These are phyloP conservation scores for Wallacemonas sp. DNA, from an alignment of 208 protist genomes.

Conservation along the genomic window DNA sequence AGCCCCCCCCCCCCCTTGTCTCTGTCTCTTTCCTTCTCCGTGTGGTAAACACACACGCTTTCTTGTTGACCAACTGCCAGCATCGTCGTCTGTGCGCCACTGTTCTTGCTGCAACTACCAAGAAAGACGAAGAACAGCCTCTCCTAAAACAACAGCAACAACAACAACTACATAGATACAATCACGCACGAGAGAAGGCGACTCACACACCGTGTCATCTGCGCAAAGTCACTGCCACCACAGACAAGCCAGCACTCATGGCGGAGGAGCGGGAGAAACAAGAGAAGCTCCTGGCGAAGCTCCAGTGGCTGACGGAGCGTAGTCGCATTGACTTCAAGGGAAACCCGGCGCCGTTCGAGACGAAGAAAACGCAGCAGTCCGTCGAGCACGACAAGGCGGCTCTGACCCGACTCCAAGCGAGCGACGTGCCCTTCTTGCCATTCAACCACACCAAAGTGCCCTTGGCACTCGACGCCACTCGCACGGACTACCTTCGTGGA, in stretches of 20 bases:
- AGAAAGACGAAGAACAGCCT: too few relatives aligned
- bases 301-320: conserved; percentile 80
- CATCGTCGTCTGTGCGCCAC: too few relatives aligned
- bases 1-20: too few relatives aligned
- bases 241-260: conserved; percentile 31
- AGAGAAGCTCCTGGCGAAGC: conserved; percentile 61
- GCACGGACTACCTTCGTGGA: conserved; percentile 48
- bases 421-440: conserved; percentile 62
- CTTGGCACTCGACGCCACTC: conserved; percentile 58
- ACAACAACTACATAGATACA: too few relatives aligned
- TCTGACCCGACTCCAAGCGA: conserved; percentile 31
- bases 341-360: conserved; percentile 76
- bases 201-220: too few relatives aligned
- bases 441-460: conserved; percentile 50
- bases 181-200: too few relatives aligned
- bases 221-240: too few relatives aligned
- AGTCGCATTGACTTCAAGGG: conserved; percentile 76
- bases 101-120: too few relatives aligned
- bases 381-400: conserved; percentile 48
- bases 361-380: conserved; percentile 55
- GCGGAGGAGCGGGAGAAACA: conserved; percentile 42
- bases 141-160: too few relatives aligned
- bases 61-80: too few relatives aligned
- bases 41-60: too few relatives aligned
- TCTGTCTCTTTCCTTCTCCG: not conserved